phyloP scores from a whole-genome alignment of 371 early-diverging fungal genomes.

The Apophysomyces sp. region DNA sequence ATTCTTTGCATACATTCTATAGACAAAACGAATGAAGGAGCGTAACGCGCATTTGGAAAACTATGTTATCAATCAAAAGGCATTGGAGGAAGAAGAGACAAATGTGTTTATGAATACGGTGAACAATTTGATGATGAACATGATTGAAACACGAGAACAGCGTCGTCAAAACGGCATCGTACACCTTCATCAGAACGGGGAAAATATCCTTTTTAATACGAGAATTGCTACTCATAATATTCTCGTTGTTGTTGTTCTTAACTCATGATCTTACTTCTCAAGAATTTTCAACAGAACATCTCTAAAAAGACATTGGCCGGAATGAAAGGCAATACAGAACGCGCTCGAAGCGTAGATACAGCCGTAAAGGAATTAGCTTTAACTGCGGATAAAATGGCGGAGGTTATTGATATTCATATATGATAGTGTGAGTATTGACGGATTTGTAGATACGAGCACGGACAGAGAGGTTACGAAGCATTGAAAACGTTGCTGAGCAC shows the following conservation, averaged over 20 bases:
- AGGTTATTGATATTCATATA: neutral
- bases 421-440: neutral
- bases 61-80: neutral
- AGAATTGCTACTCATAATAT: neutral
- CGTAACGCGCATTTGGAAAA: neutral
- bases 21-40: conserved; percentile 1
- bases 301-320: neutral
- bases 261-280: neutral
- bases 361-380: neutral
- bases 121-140: conserved; percentile 4
- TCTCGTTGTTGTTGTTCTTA: neutral
- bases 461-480: neutral
- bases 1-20: neutral
- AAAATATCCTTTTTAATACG: neutral
- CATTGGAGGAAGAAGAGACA: conserved; percentile 4
- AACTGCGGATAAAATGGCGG: neutral
- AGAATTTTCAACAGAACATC: neutral
- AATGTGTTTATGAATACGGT: conserved; percentile 8
- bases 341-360: neutral
- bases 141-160: conserved; percentile 5
- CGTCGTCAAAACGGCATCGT: neutral
- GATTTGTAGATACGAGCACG: neutral
- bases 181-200: neutral
- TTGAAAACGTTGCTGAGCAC: neutral
- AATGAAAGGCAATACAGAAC: neutral